Percentiles rank a stretch among this genome's conserved stretches.
phyloP scores from a whole-genome alignment of 768 basidiomycete genomes.

The Coprinopsis sp. region DNA sequence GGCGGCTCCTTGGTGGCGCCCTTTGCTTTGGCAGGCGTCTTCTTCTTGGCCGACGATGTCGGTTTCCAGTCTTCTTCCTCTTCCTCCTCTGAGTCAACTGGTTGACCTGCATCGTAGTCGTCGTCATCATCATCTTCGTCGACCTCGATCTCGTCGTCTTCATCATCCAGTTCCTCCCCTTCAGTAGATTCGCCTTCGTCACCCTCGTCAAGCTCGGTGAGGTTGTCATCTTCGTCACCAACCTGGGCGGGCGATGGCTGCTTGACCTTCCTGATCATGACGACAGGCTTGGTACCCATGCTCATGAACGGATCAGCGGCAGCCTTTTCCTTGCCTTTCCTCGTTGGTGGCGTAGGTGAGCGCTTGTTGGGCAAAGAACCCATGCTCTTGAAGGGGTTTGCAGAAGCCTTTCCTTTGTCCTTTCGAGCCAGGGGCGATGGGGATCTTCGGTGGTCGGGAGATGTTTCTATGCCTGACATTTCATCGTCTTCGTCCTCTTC shows the following conservation, averaged over 20 bases:
- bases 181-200: conserved; percentile 1
- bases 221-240: conserved; percentile 4
- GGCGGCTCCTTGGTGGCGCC: conserved; percentile 5
- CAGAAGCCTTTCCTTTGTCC: conserved; percentile 15
- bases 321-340: conserved; percentile 16
- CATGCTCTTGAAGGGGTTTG: no score
- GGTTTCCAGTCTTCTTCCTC: conserved; percentile 12
- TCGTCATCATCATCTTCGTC: conserved; percentile 10
- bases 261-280: background rate
- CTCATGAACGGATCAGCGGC: background rate
- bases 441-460: conserved; percentile 4
- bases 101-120: conserved; percentile 9
- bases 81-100: conserved; percentile 8
- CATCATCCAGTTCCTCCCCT: conserved; percentile 3
- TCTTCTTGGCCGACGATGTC: conserved; percentile 7
- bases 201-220: conserved; percentile 4
- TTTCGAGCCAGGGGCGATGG: conserved; percentile 9
- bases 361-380: conserved; percentile 4
- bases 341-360: conserved; percentile 6
- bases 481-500: conserved; percentile 6
- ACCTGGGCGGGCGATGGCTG: background rate
- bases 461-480: conserved; percentile 1
- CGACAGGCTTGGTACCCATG: background rate
- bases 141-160: conserved; percentile 1
- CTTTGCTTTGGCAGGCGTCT: background rate